Percentiles rank a stretch among this genome's conserved stretches.
Evolutionary conservation across 257 asterid species (phyloP).

Genomic region (Primulina eburnea): DNA sequence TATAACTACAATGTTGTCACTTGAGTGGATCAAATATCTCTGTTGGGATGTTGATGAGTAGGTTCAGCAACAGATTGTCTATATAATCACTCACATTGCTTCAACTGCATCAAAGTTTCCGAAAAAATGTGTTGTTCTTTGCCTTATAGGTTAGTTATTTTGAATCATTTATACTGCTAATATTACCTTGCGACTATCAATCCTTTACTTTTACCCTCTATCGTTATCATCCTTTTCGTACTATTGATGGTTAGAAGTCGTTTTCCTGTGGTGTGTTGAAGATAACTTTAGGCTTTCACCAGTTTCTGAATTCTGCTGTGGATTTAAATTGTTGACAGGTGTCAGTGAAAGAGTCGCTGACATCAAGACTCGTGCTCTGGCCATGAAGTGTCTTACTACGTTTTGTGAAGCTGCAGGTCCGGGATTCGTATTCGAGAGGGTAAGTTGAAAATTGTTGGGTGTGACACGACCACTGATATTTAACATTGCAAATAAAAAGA

Average conservation of each 20-base stretch:
- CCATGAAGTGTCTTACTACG: constrained; percentile 90
- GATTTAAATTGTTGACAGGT: constrained; percentile 47
- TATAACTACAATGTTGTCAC: constrained; percentile 8
- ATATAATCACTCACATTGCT: constrained; percentile 63
- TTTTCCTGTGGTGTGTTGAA: constrained; percentile 11
- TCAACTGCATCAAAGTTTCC: constrained; percentile 85
- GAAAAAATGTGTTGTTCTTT: constrained; percentile 86
- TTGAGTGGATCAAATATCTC: constrained; percentile 23
- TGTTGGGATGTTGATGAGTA: constrained; percentile 33
- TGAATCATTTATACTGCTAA: constrained; percentile 2
- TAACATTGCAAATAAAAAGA: no score
- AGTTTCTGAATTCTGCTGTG: constrained; percentile 17
- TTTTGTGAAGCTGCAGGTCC: constrained; percentile 99
- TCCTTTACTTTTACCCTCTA: not conserved
- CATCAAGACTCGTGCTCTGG: constrained; percentile 89
- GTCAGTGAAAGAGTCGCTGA: constrained; percentile 96
- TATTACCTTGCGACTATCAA: not conserved
- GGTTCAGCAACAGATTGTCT: constrained; percentile 98
- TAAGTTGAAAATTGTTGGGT: constrained; percentile 33
- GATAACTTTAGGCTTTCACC: constrained; percentile 19
- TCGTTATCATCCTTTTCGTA: constrained; percentile 11
- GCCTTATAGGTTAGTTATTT: constrained; percentile 61
- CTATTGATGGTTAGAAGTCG: constrained; percentile 4
- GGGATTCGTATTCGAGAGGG: constrained; percentile 92
- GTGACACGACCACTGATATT: not conserved